phyloP scores from a whole-genome alignment of 1,284 basidiomycete genomes.

The Marasmius fiardii region DNA sequence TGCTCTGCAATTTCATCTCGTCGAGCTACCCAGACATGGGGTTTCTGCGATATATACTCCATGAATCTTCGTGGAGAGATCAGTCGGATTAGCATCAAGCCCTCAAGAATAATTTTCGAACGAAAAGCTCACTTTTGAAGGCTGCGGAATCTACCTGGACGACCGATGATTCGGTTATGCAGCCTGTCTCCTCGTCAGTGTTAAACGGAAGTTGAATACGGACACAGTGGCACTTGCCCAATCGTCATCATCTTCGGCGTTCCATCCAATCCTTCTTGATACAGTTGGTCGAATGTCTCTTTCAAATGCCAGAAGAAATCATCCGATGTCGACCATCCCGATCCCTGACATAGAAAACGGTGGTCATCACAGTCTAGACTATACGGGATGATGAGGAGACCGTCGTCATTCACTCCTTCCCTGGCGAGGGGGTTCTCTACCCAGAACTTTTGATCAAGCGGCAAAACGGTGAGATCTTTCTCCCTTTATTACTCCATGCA shows the following conservation, averaged over 20 bases:
- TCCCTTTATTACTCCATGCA: neutral
- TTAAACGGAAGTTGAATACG: neutral
- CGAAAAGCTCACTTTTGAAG: constrained; percentile 2
- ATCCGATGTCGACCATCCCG: constrained; percentile 7
- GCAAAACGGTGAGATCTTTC: too few relatives aligned
- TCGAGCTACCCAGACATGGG: constrained; percentile 5
- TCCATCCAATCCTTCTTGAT: constrained; percentile 9
- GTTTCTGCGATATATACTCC: constrained; percentile 6
- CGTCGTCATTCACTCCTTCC: constrained; percentile 3
- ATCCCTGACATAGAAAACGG: constrained; percentile 7
- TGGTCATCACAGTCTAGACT: constrained; percentile 7
- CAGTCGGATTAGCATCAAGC: neutral
- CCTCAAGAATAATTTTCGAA: neutral
- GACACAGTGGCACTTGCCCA: neutral
- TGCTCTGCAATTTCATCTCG: constrained; percentile 6
- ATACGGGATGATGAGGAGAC: constrained; percentile 8
- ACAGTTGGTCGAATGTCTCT: constrained; percentile 9
- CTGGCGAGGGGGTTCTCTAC: constrained; percentile 4
- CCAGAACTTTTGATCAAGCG: neutral
- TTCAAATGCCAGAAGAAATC: constrained; percentile 8
- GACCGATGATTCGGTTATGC: constrained; percentile 9
- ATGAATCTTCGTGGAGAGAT: neutral
- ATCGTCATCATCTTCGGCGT: constrained; percentile 10
- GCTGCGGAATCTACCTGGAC: constrained; percentile 6
- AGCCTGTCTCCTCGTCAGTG: neutral